Percentiles rank a stretch among this genome's conserved stretches.
These are phyloP conservation scores for Fomitiporia mediterranea DNA, from an alignment of 1,284 basidiomycete species.

Conservation along the genomic window DNA sequence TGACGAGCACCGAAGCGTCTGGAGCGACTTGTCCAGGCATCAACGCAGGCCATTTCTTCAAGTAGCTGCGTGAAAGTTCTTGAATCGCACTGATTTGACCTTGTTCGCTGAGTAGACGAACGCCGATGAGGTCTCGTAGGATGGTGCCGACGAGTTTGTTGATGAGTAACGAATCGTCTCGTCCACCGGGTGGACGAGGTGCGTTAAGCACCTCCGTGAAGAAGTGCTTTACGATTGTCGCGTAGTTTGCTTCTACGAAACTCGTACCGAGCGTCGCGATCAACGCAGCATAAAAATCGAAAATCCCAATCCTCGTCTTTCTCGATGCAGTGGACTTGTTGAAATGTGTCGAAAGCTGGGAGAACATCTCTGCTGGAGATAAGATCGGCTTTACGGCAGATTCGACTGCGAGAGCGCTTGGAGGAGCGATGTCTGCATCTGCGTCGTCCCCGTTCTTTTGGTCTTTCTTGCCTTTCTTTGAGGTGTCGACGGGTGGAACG, in stretches of 20 bases:
- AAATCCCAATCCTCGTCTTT: constrained; percentile 77
- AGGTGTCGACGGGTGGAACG: constrained; percentile 41
- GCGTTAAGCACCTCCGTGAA: constrained; percentile 70
- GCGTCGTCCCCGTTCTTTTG: constrained; percentile 52
- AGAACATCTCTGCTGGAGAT: constrained; percentile 78
- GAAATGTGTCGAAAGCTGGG: constrained; percentile 72
- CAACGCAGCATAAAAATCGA: constrained; percentile 85
- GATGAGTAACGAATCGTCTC: constrained; percentile 73
- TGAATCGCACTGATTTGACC: constrained; percentile 90
- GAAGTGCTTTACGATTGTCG: constrained; percentile 75
- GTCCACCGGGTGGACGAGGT: constrained; percentile 47
- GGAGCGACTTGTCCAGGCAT: constrained; percentile 83
- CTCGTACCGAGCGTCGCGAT: constrained; percentile 69
- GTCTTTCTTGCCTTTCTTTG: constrained; percentile 64
- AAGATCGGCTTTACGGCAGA: constrained; percentile 65
- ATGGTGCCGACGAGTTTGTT: constrained; percentile 74
- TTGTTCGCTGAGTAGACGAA: constrained; percentile 86
- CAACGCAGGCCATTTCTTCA: constrained; percentile 90
- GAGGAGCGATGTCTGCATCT: constrained; percentile 47
- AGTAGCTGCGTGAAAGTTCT: constrained; percentile 75
- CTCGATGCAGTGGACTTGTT: constrained; percentile 68
- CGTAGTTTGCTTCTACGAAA: constrained; percentile 85
- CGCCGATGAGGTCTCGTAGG: constrained; percentile 82
- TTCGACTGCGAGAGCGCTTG: constrained; percentile 50
- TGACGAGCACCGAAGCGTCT: constrained; percentile 63